Percentiles rank a stretch among this genome's conserved stretches.
Conservation (phyloP, 2,329 filamentous ascomycete genomes). For the Oidium heveae region DNA sequence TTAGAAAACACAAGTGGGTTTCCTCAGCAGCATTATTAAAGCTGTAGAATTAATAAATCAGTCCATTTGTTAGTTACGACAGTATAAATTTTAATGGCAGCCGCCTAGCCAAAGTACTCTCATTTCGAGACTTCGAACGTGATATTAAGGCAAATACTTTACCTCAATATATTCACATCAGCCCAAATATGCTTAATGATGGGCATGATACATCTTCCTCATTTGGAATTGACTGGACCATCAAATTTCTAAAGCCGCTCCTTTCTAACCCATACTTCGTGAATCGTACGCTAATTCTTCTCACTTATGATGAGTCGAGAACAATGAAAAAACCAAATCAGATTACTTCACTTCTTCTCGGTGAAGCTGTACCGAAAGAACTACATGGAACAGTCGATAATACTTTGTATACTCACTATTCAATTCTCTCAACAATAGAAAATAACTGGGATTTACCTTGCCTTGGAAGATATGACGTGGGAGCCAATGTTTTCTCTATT, state of each 20-base stretch:
- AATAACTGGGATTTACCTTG: slow-evolving; percentile 20
- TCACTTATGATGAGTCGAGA: slow-evolving; percentile 33
- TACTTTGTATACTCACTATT: slow-evolving; percentile 23
- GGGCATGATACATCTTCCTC: slow-evolving; percentile 32
- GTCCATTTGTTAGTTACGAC: slow-evolving; percentile 24
- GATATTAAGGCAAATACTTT: slow-evolving; percentile 29
- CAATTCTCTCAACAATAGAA: slow-evolving; percentile 18
- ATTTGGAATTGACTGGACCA: slow-evolving; percentile 25
- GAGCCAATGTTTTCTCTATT: slow-evolving; percentile 15
- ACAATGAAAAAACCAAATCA: slow-evolving; percentile 26
- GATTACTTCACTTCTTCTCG: slow-evolving; percentile 27
- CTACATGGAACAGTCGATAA: slow-evolving; percentile 25
- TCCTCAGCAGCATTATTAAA: background rate
- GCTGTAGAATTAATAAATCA: slow-evolving; percentile 4
- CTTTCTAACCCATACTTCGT: slow-evolving; percentile 25
- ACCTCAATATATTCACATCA: slow-evolving; percentile 40
- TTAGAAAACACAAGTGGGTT: slow-evolving; percentile 13
- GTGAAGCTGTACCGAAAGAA: slow-evolving; percentile 23
- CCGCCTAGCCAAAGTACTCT: slow-evolving; percentile 32
- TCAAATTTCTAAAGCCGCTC: slow-evolving; percentile 26
- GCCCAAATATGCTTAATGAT: slow-evolving; percentile 38
- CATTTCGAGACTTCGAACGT: slow-evolving; percentile 32
- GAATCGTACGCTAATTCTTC: slow-evolving; percentile 26
- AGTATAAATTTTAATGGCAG: slow-evolving; percentile 23
- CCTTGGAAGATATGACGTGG: slow-evolving; percentile 20